A percentile compares a stretch with the other conserved stretches of the same genome.
phyloP scores from a whole-genome alignment of 805 yeast species.

The Komagataella pseudopastoris region DNA sequence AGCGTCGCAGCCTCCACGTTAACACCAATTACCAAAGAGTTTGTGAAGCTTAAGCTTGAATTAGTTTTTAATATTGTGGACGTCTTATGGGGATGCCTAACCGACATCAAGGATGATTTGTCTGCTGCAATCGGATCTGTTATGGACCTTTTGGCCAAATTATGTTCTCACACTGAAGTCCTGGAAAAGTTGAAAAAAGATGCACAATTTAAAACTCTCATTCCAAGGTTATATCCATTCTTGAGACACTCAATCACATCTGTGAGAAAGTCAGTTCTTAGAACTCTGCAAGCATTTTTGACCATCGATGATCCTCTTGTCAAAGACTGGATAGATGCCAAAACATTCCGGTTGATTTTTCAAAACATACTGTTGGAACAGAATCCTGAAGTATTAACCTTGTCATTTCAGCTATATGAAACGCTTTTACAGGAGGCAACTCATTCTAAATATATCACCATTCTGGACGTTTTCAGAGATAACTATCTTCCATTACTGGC shows the following conservation, averaged over 20 bases:
- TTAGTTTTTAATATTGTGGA: conserved; percentile 34
- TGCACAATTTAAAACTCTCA: conserved; percentile 61
- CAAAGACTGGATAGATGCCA: conserved; percentile 66
- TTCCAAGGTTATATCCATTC: conserved; percentile 89
- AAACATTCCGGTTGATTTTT: conserved; percentile 58
- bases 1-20: conserved; percentile 92
- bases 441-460: conserved; percentile 16
- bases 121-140: conserved; percentile 93
- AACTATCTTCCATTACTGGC: conserved; percentile 51
- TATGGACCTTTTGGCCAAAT: conserved; percentile 82
- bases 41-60: conserved; percentile 49
- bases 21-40: conserved; percentile 80
- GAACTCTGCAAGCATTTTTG: conserved; percentile 68
- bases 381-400: conserved; percentile 52
- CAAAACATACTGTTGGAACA: conserved; percentile 89
- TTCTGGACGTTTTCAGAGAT: conserved; percentile 38
- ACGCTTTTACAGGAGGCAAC: conserved; percentile 32
- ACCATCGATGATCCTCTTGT: conserved; percentile 29
- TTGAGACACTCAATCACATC: conserved; percentile 86
- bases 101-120: conserved; percentile 79
- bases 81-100: conserved; percentile 85
- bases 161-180: conserved; percentile 74
- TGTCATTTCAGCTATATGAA: conserved; percentile 51
- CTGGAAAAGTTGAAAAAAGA: conserved; percentile 54
- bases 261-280: conserved; percentile 79